Conservation (phyloP, 352 stramenopile genomes). For the Globisporangium acanthophoron region DNA sequence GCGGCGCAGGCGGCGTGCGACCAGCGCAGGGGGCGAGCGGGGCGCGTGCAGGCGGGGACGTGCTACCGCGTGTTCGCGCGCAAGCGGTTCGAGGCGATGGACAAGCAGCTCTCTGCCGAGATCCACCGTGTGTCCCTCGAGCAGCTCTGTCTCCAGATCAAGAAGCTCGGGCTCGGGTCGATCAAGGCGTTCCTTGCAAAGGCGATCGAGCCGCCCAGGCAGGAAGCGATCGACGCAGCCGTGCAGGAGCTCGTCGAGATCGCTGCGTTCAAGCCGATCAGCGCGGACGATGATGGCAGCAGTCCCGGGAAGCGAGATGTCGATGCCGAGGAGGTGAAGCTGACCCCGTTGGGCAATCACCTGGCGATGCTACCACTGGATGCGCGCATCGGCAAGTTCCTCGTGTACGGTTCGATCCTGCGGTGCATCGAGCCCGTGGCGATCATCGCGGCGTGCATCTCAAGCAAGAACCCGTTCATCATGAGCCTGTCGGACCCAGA, state of each 20-base stretch:
- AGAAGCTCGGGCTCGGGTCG: slow-evolving; percentile 71
- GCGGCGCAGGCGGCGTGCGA: slow-evolving; percentile 73
- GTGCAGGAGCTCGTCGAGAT: slow-evolving; percentile 90
- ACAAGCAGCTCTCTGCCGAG: slow-evolving; percentile 72
- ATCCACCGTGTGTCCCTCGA: slow-evolving; percentile 86
- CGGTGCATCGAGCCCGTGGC: slow-evolving; percentile 78
- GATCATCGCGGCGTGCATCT: slow-evolving; percentile 80
- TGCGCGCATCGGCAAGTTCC: slow-evolving; percentile 83
- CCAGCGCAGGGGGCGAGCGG: slow-evolving; percentile 78
- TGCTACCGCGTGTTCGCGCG: slow-evolving; percentile 78
- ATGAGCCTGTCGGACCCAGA: slow-evolving; percentile 66
- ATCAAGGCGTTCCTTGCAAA: slow-evolving; percentile 72
- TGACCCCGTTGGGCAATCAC: slow-evolving; percentile 93
- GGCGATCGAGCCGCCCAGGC: slow-evolving; percentile 90
- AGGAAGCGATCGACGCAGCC: slow-evolving; percentile 87
- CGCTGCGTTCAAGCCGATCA: slow-evolving; percentile 64
- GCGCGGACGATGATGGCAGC: neutral
- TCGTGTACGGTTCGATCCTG: slow-evolving; percentile 85
- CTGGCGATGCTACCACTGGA: slow-evolving; percentile 81
- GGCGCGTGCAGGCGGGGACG: slow-evolving; percentile 69
- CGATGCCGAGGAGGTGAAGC: slow-evolving; percentile 43
- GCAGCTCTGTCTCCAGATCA: slow-evolving; percentile 84
- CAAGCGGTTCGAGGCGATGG: slow-evolving; percentile 55
- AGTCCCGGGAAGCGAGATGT: slow-evolving; percentile 11
- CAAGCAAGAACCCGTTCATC: slow-evolving; percentile 72